These are phyloP conservation scores for Rhipidocladum racemiflorum DNA, from an alignment of 176 grass and related monocot genomes.

Conservation along the genomic window DNA sequence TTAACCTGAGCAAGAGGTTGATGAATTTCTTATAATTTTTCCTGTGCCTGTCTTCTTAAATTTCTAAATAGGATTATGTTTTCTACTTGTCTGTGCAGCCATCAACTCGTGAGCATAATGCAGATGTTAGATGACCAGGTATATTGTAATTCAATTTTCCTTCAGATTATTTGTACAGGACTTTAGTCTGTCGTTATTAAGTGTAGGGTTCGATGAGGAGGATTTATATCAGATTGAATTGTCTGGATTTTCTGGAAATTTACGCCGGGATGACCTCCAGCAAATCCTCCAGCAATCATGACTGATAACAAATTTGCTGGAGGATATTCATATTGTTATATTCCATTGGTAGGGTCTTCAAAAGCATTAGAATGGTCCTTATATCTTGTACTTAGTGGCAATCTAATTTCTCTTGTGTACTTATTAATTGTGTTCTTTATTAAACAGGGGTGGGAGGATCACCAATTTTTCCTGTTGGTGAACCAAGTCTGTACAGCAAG, in stretches of 20 bases:
- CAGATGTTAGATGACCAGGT: constrained; percentile 47
- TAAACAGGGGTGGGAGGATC: too few relatives aligned
- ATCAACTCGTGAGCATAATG: constrained; percentile 38
- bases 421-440: too few relatives aligned
- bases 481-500: too few relatives aligned
- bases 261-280: constrained; percentile 83
- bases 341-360: too few relatives aligned
- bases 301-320: too few relatives aligned
- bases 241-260: constrained; percentile 84
- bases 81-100: constrained; percentile 60
- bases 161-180: constrained; percentile 8
- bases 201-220: constrained; percentile 60
- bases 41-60: neutral
- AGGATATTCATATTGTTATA: too few relatives aligned
- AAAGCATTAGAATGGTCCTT: too few relatives aligned
- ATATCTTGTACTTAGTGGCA: too few relatives aligned
- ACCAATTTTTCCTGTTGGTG: too few relatives aligned
- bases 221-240: constrained; percentile 64
- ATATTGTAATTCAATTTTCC: constrained; percentile 30
- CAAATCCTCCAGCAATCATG: too few relatives aligned
- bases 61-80: constrained; percentile 28
- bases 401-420: too few relatives aligned
- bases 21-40: constrained; percentile 23
- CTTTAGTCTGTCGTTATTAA: constrained; percentile 8
- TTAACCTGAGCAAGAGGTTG: constrained; percentile 65